These are phyloP conservation scores for Cytauxzoon felis DNA, from an alignment of 169 alveolate genomes.

Conservation along the genomic window DNA sequence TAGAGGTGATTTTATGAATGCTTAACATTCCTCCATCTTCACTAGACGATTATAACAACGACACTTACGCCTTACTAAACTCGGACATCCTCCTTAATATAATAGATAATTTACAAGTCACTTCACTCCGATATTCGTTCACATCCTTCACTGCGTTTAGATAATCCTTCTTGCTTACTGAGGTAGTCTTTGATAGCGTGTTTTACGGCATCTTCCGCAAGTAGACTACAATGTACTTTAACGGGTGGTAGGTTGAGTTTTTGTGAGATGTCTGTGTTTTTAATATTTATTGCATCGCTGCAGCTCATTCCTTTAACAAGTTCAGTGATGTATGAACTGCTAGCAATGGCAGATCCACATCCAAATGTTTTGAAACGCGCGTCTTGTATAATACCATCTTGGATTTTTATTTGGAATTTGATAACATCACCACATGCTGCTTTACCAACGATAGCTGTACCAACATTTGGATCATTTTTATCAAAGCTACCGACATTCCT, in stretches of 20 bases:
- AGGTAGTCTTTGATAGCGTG: conserved; percentile 88
- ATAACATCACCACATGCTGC: conserved; percentile 99
- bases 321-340: conserved; percentile 96
- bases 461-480: conserved; percentile 71
- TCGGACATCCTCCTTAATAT: no score
- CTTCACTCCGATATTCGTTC: no score
- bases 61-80: no score
- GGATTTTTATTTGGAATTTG: conserved; percentile 92
- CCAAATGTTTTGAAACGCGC: conserved; percentile 98
- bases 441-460: conserved; percentile 98
- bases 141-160: not conserved
- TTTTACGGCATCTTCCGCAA: conserved; percentile 98
- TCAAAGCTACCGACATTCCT: conserved; percentile 87
- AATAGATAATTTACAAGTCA: no score
- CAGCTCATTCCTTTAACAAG: conserved; percentile 90
- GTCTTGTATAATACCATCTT: conserved; percentile 88
- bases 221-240: conserved; percentile 95
- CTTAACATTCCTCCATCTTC: not conserved
- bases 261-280: conserved; percentile 88
- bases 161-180: not conserved
- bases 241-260: conserved; percentile 97
- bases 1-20: not conserved
- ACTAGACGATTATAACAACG: no score
- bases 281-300: conserved; percentile 91
- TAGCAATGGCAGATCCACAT: conserved; percentile 99